Percentiles rank a stretch among this genome's conserved stretches.
phyloP scores from a whole-genome alignment of 805 yeast species.

The Ogataea chonburiensis region DNA sequence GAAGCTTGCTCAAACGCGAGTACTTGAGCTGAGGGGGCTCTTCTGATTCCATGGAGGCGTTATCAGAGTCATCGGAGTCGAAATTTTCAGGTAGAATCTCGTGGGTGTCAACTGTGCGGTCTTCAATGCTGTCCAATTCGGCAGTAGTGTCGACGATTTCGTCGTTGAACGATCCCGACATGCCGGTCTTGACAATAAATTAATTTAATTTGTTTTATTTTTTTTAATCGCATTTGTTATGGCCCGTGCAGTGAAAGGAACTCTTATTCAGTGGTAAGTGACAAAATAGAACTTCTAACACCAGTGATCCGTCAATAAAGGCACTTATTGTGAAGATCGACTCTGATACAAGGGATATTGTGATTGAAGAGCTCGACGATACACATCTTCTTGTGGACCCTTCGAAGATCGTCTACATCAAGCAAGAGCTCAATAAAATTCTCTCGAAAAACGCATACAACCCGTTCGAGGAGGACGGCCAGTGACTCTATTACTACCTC shows the following conservation, averaged over 20 bases:
- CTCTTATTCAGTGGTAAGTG: constrained; percentile 45
- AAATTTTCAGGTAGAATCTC: background rate
- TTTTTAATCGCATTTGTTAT: constrained; percentile 12
- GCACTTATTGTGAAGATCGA: constrained; percentile 86
- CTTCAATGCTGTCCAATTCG: constrained; percentile 9
- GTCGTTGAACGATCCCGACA: too few relatives aligned
- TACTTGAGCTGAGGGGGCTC: constrained; percentile 77
- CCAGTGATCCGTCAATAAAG: constrained; percentile 85
- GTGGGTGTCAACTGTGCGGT: background rate
- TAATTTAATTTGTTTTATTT: constrained; percentile 1
- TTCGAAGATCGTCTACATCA: constrained; percentile 70
- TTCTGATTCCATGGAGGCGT: constrained; percentile 14
- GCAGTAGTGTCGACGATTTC: constrained; percentile 27
- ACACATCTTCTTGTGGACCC: constrained; percentile 84
- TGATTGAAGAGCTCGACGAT: constrained; percentile 81
- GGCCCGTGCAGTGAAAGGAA: constrained; percentile 60
- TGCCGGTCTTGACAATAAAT: background rate
- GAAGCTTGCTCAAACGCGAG: constrained; percentile 64
- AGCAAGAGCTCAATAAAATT: constrained; percentile 70
- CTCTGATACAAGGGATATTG: constrained; percentile 67
- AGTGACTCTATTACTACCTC: constrained; percentile 3
- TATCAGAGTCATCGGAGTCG: constrained; percentile 1
- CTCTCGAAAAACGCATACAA: constrained; percentile 83
- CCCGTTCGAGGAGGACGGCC: constrained; percentile 52
- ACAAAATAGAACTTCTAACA: background rate